A percentile compares a stretch with the other conserved stretches of the same genome.
Evolutionary conservation across 164 flowering plant genomes (phyloP).

Genomic region (Taxillus chinensis): DNA sequence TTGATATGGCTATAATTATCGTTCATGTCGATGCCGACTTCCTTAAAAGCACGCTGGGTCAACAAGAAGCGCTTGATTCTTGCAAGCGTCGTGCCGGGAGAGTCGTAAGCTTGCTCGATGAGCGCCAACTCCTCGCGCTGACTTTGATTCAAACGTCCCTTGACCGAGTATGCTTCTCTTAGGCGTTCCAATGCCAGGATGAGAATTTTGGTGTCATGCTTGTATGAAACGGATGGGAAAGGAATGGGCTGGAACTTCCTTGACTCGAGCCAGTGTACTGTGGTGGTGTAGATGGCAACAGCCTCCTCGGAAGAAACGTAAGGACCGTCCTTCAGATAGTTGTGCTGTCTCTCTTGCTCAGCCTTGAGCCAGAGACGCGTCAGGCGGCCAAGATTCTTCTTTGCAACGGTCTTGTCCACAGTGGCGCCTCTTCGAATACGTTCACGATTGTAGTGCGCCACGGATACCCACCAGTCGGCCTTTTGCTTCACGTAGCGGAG

Average conservation of each 20-base stretch:
- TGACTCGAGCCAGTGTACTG: slow-evolving; percentile 98
- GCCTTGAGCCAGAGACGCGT: slow-evolving; percentile 98
- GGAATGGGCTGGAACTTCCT: slow-evolving; percentile 97
- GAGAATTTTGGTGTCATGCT: slow-evolving; percentile 97
- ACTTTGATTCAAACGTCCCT: slow-evolving; percentile 85
- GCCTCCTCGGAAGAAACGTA: slow-evolving; percentile 99
- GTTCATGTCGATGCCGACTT: slow-evolving; percentile 99
- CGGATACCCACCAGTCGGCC: slow-evolving; percentile 99
- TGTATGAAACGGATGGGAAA: slow-evolving; percentile 95
- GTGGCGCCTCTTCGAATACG: slow-evolving; percentile 99
- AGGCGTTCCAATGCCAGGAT: slow-evolving; percentile 97
- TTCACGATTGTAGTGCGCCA: slow-evolving; percentile 98
- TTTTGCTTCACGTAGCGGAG: slow-evolving; percentile 97
- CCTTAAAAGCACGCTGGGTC: slow-evolving; percentile 97
- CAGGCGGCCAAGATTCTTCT: slow-evolving; percentile 93
- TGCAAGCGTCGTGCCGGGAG: slow-evolving; percentile 96
- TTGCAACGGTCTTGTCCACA: slow-evolving; percentile 96
- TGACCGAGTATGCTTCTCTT: slow-evolving; percentile 97
- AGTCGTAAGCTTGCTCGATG: slow-evolving; percentile 99
- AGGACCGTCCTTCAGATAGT: slow-evolving; percentile 98
- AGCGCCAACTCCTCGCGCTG: slow-evolving; percentile 98
- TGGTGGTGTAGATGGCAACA: slow-evolving; percentile 95
- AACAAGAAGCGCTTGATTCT: slow-evolving; percentile 94
- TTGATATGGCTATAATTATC: slow-evolving; percentile 90
- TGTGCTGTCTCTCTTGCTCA: slow-evolving; percentile 99